A percentile compares a stretch with the other conserved stretches of the same genome.
These are phyloP conservation scores for Punctularia strigosozonata DNA, from an alignment of 768 basidiomycete genomes.

Conservation along the genomic window DNA sequence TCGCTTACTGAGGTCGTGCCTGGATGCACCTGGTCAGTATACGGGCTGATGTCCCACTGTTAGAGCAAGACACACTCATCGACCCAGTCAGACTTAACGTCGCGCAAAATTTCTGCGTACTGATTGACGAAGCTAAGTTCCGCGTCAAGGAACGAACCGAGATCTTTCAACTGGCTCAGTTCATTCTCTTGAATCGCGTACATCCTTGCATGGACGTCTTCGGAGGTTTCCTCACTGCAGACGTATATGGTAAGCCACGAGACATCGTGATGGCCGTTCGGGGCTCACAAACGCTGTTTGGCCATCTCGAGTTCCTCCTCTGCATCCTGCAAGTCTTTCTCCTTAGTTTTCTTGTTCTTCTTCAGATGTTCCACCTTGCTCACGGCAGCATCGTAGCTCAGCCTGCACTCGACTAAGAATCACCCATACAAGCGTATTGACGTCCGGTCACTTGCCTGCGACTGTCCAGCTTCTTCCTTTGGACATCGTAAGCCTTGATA, in stretches of 20 bases:
- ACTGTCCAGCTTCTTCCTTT: constrained; percentile 82
- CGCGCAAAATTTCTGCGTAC: constrained; percentile 61
- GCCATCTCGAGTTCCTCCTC: constrained; percentile 73
- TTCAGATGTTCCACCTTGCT: constrained; percentile 59
- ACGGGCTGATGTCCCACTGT: no score
- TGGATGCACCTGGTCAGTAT: no score
- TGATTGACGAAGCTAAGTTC: constrained; percentile 66
- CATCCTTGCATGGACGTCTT: constrained; percentile 77
- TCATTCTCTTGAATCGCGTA: constrained; percentile 74
- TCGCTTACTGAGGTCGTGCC: no score
- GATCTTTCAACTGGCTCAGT: constrained; percentile 53
- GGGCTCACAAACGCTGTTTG: constrained; percentile 57
- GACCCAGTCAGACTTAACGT: constrained; percentile 58
- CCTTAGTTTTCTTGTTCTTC: constrained; percentile 73
- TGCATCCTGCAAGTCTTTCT: constrained; percentile 56
- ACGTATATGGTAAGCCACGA: not conserved
- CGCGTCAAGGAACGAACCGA: constrained; percentile 59
- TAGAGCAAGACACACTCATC: constrained; percentile 46
- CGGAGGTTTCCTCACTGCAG: constrained; percentile 70
- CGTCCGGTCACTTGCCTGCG: constrained; percentile 39
- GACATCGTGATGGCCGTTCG: not conserved
- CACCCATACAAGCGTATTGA: not conserved
- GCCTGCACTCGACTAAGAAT: constrained; percentile 26
- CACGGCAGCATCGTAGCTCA: constrained; percentile 67
- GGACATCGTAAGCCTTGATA: constrained; percentile 72